Evolutionary conservation across 768 basidiomycete genomes (phyloP).

Genomic region (Suillus subluteus): DNA sequence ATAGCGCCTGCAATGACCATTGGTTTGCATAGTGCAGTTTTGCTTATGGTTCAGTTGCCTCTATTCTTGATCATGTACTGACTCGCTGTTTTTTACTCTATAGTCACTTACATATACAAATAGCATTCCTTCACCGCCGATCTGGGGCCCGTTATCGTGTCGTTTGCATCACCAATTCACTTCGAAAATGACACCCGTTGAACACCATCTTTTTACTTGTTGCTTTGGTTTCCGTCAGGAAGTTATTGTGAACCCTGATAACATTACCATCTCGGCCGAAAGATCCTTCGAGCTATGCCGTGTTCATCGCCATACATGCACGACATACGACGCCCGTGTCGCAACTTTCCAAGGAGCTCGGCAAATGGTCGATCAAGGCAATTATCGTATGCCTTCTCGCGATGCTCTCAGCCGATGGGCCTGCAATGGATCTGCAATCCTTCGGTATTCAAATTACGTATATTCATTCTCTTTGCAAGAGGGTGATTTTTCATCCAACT

Average conservation of each 20-base stretch:
- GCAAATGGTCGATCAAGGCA: neutral
- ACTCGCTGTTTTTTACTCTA: neutral
- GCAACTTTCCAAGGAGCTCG: neutral
- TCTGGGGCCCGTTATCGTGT: neutral
- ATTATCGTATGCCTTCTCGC: neutral
- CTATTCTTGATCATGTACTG: neutral
- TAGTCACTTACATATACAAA: neutral
- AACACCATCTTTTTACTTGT: slow-evolving; percentile 1
- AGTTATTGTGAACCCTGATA: neutral
- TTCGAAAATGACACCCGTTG: neutral
- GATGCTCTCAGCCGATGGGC: neutral
- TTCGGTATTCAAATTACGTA: neutral
- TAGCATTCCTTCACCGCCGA: neutral
- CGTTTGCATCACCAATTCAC: neutral
- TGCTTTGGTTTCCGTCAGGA: neutral
- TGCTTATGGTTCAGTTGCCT: neutral
- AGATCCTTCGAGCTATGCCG: neutral
- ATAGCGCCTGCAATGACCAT: neutral
- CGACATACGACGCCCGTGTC: neutral
- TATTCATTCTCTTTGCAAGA: neutral
- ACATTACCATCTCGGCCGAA: neutral
- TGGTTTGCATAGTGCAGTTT: neutral
- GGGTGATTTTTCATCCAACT: neutral
- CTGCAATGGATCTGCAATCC: neutral
- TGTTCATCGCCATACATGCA: neutral